Evolutionary conservation across 139 green algal genomes (phyloP).

Genomic region (Trebouxia sp.): DNA sequence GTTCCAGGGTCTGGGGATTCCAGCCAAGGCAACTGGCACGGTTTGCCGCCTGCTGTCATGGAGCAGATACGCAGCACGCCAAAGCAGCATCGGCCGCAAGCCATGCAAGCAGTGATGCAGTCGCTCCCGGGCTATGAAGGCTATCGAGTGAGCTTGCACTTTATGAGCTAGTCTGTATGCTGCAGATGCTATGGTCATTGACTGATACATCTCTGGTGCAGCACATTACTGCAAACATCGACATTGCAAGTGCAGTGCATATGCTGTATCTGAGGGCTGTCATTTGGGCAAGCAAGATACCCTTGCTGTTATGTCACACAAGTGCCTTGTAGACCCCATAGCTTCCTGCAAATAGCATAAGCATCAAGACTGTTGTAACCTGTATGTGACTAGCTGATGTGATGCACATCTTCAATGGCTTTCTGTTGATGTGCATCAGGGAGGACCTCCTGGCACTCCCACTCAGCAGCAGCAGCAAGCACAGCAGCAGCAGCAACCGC

Average conservation of each 20-base stretch:
- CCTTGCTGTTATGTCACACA: too few species aligned
- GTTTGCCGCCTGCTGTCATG: constrained; percentile 6
- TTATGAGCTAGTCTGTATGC: too few species aligned
- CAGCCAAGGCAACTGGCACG: constrained; percentile 10
- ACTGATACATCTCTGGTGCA: too few species aligned
- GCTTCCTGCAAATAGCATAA: too few species aligned
- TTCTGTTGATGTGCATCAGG: neutral
- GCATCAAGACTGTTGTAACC: too few species aligned
- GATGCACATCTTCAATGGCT: neutral
- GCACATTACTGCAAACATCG: too few species aligned
- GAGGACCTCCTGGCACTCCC: neutral
- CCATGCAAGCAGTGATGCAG: constrained; percentile 14
- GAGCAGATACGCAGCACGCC: constrained; percentile 26
- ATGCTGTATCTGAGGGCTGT: too few species aligned
- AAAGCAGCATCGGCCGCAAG: neutral
- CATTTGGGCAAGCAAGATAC: too few species aligned
- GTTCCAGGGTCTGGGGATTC: neutral
- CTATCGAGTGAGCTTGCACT: constrained; percentile 1
- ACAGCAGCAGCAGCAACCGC: constrained; percentile 26
- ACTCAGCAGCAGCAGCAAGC: constrained; percentile 7
- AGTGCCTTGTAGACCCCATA: too few species aligned
- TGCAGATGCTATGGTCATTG: too few species aligned
- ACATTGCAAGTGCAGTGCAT: too few species aligned
- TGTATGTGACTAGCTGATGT: too few species aligned
- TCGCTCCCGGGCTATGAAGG: neutral